Conservation (phyloP, 208 protist genomes). For the Wallacemonas collosoma region DNA sequence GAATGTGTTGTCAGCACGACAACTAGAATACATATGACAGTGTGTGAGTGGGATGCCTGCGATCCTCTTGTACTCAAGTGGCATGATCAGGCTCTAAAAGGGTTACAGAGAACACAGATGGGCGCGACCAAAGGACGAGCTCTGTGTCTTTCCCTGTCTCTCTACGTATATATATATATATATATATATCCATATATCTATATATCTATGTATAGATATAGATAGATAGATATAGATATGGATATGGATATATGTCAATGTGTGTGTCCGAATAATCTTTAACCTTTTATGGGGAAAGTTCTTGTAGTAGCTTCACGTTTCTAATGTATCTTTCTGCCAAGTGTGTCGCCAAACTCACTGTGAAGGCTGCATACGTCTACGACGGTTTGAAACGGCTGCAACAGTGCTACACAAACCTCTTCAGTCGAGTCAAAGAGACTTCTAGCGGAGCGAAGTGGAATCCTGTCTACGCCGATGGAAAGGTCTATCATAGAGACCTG, state of each 20-base stretch:
- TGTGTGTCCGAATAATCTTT: too few species aligned
- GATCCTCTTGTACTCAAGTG: too few species aligned
- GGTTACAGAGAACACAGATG: too few species aligned
- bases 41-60: too few species aligned
- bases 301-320: not conserved
- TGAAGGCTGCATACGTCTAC: constrained; percentile 81
- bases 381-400: constrained; percentile 83
- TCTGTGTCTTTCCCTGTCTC: not conserved
- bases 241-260: too few species aligned
- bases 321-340: constrained; percentile 9
- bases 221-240: not conserved
- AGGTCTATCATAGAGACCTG: constrained; percentile 85
- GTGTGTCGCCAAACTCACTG: constrained; percentile 59
- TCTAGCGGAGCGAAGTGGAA: constrained; percentile 57
- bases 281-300: too few species aligned
- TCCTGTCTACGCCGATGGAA: constrained; percentile 70
- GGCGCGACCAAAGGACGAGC: too few species aligned
- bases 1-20: too few species aligned
- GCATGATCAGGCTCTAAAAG: too few species aligned
- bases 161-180: too few species aligned
- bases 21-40: too few species aligned
- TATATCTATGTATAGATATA: not conserved
- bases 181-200: too few species aligned
- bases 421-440: constrained; percentile 64
- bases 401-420: constrained; percentile 65